Base-by-base conservation (phyloP, 257 asterid genomes). In the Capsicum pubescens region DNA sequence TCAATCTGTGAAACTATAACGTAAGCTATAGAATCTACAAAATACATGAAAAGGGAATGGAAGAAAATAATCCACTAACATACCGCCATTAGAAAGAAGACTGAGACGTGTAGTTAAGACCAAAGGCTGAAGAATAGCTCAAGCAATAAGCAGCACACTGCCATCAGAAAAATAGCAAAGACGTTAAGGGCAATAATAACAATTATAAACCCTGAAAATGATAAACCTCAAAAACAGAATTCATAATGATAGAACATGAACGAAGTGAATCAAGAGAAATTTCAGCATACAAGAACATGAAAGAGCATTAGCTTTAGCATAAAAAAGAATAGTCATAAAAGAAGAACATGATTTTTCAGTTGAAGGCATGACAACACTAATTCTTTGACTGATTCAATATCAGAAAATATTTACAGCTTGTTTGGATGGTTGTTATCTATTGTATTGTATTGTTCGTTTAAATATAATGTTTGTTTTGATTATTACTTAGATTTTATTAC, bases 1-100 rank as follows among this genome's bases (percentile, higher is more conserved):
- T 90, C 97, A 60, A 85, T 88, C 98, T 92, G 21, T 4, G 3
- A 46, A 79, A 79, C 21, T 44, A 56, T 10, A 46, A 36, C 5
- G 32, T 35, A 15, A 79, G 83, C 16, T 64, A 32, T 64, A 13
- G 42, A 10, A 26, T 14, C 17, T 11, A 64, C 71, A 57, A 16
- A 58, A 35, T 58, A 56, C 83, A 36, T 8, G 32, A 52, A 11
- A 50, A 76, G 54, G 11, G 66, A 57, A 16, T n/a, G 9, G 39
- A 76, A 76, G 15, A 19, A 56, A 52, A 42, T 8, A 32, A 76
- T 17, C 9, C 19, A 15, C 46, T 61, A 57, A 36, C 69, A 57
- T 79, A 79, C 83, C 57, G 69, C 83, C 83, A 79, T 79, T 64
- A 82, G 64, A 48, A 66, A 66, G 71, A 64, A 11, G 8, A 64